Base-by-base conservation (phyloP, 148 eudicot genomes). In the Rhododendron vialii region DNA sequence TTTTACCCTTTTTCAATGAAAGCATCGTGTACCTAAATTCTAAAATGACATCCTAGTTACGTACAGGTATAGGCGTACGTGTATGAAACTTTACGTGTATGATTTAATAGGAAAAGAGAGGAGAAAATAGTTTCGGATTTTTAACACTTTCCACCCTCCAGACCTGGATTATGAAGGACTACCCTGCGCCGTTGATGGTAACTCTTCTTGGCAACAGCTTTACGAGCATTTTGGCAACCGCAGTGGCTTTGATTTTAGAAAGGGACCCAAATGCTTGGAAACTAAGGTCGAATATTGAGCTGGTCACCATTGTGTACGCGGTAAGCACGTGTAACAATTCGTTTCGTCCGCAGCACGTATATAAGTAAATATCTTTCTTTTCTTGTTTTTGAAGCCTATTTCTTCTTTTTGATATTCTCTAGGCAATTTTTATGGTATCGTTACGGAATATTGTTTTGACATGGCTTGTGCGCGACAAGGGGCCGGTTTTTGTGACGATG, bases 161-260 rank as follows among this genome's bases (percentile, higher is more conserved):
- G 91, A 82, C 92, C 1, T 90, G 91, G 91, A 83, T 90, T 35
- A 85, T 85, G 30, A 87, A 89, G 85, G 92, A 90, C 78, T 91
- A 90, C 28, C 87, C 87, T 10, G 84, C 93, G 2, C 90, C 88
- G 77, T 22, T 91, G 69, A 63, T 88, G 67, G 86, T 91, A 48
- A 88, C 91, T 48, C 50, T 88, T 18, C 84, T 90, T 4, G 74
- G 86, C 45, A 86, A 51, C 85, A 41, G 53, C 85, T 90, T 90
- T 43, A 82, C 84, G 85, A 87, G 87, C 9, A n/a, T 84, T 20
- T 61, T 84, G 20, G 86, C 90, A 10, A 88, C 80, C 1, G 24
- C 75, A 5, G 78, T 90, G 15, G 85, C 92, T 57, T 30, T 91
- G 28, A 18, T 90, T 69, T 87, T 84, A 14, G 88, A 82, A 81